phyloP scores from a whole-genome alignment of 495 filamentous ascomycete species.

The Terfezia claveryi region DNA sequence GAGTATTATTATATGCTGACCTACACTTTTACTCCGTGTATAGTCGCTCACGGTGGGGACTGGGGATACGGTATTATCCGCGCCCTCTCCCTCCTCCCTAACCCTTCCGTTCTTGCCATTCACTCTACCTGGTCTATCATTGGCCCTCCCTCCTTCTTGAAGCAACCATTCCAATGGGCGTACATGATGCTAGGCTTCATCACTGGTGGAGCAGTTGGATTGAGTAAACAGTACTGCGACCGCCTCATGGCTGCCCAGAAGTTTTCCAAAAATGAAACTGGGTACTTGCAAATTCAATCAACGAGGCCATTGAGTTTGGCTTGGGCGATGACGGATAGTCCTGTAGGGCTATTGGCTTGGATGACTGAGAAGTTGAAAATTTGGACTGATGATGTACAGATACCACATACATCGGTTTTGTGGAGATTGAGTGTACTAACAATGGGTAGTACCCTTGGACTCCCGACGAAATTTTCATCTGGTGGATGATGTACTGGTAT shows the following conservation, averaged over 20 bases:
- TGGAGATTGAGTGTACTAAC: not conserved
- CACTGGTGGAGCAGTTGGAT: not conserved
- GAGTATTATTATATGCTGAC: too few relatives aligned
- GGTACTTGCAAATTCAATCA: conserved; percentile 1
- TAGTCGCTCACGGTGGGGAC: conserved; percentile 39
- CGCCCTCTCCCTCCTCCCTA: conserved; percentile 32
- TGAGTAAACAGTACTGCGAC: conserved; percentile 11
- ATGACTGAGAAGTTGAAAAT: conserved; percentile 48
- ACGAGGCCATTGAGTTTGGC: conserved; percentile 42
- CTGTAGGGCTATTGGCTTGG: conserved; percentile 40
- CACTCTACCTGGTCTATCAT: conserved; percentile 37
- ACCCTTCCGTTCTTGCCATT: conserved; percentile 32
- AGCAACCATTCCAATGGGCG: conserved; percentile 1
- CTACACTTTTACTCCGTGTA: too few relatives aligned
- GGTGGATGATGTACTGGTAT: conserved; percentile 44
- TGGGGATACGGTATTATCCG: conserved; percentile 43
- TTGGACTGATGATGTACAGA: conserved; percentile 32
- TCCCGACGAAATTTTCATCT: conserved; percentile 43
- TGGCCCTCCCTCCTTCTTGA: conserved; percentile 11
- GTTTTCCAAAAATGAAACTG: not conserved
- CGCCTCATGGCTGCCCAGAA: not conserved
- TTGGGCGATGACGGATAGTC: conserved; percentile 34
- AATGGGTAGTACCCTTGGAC: conserved; percentile 34
- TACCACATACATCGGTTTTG: too few relatives aligned
- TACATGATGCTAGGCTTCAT: not conserved